Conservation (phyloP, 768 basidiomycete species). For the Boletus bicolor region DNA sequence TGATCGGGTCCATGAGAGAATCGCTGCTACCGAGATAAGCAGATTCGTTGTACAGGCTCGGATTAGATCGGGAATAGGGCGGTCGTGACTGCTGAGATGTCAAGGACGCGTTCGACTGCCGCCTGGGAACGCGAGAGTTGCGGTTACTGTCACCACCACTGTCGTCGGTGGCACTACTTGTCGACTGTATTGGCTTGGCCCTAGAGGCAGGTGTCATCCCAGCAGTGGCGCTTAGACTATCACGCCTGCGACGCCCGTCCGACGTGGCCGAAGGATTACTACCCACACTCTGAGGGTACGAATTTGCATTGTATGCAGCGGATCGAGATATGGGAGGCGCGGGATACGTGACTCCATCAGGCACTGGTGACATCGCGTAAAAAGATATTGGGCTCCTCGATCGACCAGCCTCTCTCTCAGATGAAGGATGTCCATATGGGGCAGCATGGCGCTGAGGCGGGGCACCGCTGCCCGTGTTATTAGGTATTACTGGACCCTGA, state of each 20-base stretch:
- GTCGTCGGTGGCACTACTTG: constrained; percentile 10
- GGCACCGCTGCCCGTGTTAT: constrained; percentile 4
- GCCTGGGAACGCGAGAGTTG: constrained; percentile 12
- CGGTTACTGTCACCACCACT: constrained; percentile 1
- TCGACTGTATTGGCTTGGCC: constrained; percentile 11
- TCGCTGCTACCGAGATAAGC: constrained; percentile 26
- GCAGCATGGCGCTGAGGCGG: constrained; percentile 10
- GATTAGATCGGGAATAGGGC: constrained; percentile 20
- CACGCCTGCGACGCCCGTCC: constrained; percentile 25
- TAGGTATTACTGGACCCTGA: constrained; percentile 26
- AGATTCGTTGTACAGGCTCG: constrained; percentile 26
- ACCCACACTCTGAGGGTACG: not conserved
- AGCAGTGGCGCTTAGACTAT: constrained; percentile 22
- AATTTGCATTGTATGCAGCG: constrained; percentile 4
- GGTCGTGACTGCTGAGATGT: constrained; percentile 17
- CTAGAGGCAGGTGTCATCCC: constrained; percentile 25
- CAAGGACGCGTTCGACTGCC: constrained; percentile 26
- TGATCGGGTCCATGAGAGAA: constrained; percentile 26
- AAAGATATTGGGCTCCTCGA: constrained; percentile 22
- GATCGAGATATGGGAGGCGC: constrained; percentile 29
- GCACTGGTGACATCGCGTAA: constrained; percentile 27
- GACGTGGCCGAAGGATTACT: constrained; percentile 23
- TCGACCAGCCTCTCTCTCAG: constrained; percentile 21
- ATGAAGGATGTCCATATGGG: constrained; percentile 10
- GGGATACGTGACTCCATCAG: constrained; percentile 26